Percentiles rank a stretch among this genome's conserved stretches.
Conservation (phyloP, 2,329 filamentous ascomycete species). For the Fusarium pseudonygamai region DNA sequence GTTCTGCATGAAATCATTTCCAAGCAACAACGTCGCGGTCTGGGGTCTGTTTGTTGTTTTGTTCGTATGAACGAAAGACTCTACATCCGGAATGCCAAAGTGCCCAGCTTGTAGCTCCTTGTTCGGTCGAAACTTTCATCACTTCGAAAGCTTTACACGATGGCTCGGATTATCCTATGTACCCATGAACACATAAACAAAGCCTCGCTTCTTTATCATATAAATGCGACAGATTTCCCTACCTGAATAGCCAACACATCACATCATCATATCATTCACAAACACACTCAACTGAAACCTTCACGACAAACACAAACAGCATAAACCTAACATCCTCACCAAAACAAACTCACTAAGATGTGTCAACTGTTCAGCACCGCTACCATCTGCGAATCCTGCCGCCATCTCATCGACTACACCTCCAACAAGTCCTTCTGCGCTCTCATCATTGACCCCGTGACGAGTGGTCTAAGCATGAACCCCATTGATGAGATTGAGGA, state of each 20-base stretch:
- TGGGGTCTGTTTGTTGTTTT: background rate
- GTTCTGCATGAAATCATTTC: too few species aligned
- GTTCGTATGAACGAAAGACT: background rate
- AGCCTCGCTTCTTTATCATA: background rate
- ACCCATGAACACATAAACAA: background rate
- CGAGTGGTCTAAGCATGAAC: background rate
- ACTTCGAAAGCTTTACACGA: too few species aligned
- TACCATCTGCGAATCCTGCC: constrained; percentile 6
- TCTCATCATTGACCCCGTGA: background rate
- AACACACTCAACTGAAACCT: background rate
- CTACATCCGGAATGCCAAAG: fast-evolving
- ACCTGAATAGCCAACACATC: background rate
- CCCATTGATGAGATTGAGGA: background rate
- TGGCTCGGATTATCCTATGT: background rate
- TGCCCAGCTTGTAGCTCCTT: background rate
- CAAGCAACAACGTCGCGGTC: too few species aligned
- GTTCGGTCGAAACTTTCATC: background rate
- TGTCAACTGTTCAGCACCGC: constrained; percentile 4
- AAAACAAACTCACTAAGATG: constrained; percentile 2
- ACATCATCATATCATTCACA: background rate
- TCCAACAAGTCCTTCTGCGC: background rate
- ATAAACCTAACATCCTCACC: background rate
- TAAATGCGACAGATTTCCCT: background rate
- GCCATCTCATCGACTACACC: background rate
- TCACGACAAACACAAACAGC: background rate